Base-by-base conservation (phyloP, 345 rosid genomes). In the Eucalyptus polybractea region DNA sequence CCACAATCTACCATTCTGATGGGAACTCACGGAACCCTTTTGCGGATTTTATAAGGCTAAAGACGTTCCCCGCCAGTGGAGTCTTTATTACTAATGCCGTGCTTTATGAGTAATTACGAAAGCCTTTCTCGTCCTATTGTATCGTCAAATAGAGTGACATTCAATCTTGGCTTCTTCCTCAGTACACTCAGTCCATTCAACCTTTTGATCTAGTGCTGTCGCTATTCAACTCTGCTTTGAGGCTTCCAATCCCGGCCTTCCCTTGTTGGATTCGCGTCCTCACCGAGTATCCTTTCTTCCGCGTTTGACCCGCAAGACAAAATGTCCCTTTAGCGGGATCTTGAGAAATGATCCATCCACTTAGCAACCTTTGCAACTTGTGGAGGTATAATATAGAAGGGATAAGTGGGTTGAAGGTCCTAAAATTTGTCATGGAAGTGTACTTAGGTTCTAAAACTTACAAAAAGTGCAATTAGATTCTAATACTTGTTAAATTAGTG, bases 371-470 rank as follows among this genome's bases (percentile, higher is more conserved):
- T 58, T 58, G 3, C 65, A 58, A 58, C 65, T 10, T 10, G n/a
- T 6, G 5, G 65, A 58, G 65, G 25, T 58, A 58, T 24, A 25
- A 10, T 8, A 54, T 5, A 0, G 5, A 22, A 54, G 0, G 2
- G 11, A 54, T 54, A 4, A 54, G 11, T 8, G 10, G 0, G 1
- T 54, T 54, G 11, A 17, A 19, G 4, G 58, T 19, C 58, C 4
- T 53, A 53, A 54, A 21, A 3, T 19, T 54, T 54, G 0, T 54
- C 5, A 22, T 8, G 0, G 21, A 54, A 54, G 4, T 54, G 0
- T 54, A 21, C 8, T 54, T 54, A 8, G 17, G 8, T 19, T 8
- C 0, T 22, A 54, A 56, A 56, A 56, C 3, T 24, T 56, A 9
- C 0, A 56, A 56, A 56, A 56, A 24, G 13, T 56, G 6, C 0